Evolutionary conservation across 2,329 filamentous ascomycete species (phyloP), one percentile per base, ranked within the genome.

Genomic region (Cercospora canescens): DNA sequence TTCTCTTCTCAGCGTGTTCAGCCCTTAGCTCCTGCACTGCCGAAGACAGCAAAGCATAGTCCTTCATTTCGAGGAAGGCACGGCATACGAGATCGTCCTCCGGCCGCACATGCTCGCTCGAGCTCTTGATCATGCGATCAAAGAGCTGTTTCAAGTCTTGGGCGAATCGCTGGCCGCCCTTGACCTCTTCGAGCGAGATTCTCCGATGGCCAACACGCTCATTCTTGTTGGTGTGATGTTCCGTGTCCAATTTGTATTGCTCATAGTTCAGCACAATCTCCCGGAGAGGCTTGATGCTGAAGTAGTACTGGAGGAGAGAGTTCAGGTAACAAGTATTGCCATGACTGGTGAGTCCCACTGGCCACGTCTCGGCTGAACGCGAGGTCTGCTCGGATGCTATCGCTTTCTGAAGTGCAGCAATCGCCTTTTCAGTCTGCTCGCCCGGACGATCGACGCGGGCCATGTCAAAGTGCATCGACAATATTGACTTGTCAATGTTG

Each of bases 291-390:
- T 89, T 90, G 63, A 98, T 87, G 0, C 94, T 96, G 77, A 96
- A 97, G 71, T 97, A 91, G 76, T 96, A 98, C 74, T 99, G 95
- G 9, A 99, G 84, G 57, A 99, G 86, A 79, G 94, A 98, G 82
- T 99, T 99, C 62, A 99, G 85, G 74, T 99, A 99, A 78, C 95
- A 99, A 0, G 96, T 99, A 75, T 99, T 99, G 66, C 95, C 94
- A 64, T 98, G 96, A 72, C 98, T 99, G 69, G 89, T 87, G 6
- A 98, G 85, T 0, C 95, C 95, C 24, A 96, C 91, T 0, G 95
- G 95, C 78, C 92, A 88, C 7, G 65, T 74, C 18, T 71, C 74
- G 1, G 71, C 69, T 3, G 71, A 50, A 32, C 72, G 70, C 24
- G 64, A 39, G 11, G 62, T 62, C 6, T 63, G 62, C 12, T 60